Evolutionary conservation across 257 asterid genomes (phyloP), one percentile per base, ranked within the genome.

Genomic region (Salvia hispanica): DNA sequence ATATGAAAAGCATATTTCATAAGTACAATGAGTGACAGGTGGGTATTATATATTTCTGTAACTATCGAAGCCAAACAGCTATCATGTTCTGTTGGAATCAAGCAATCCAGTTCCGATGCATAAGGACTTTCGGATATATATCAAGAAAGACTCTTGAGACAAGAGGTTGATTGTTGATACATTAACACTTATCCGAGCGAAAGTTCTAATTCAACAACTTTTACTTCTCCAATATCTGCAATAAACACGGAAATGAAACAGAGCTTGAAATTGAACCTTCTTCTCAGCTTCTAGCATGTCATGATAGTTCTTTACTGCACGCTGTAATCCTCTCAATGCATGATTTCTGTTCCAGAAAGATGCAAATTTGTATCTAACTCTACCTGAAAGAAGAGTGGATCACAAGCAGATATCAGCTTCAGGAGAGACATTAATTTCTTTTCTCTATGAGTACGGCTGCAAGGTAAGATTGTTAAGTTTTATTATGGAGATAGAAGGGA

Each of bases 271-370:
- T 46, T 76, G 58, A 61, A 90, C 99, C 97, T 86, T 90, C 88
- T 88, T 93, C 85, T 93, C 99, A 74, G 92, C 95, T 81, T 93
- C 95, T 61, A 90, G 64, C 74, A 84, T 80, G 72, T 84, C 81
- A 72, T 84, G 92, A 75, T 82, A 85, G 80, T 88, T 81, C 78
- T 85, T 86, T 6, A 76, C 80, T 44, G 88, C 82, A 67, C 89
- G 95, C 69, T 86, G 97, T 77, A 93, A 84, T 61, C 86, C 86
- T 79, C 92, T 84, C 79, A 88, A 71, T 3, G 95, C 88, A 62
- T 93, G 87, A 77, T 93, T 93, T 83, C 97, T 80, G 71, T 93
- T 93, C 97, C 99, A 93, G 87, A 93, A 93, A 67, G 99, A 93
- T 45, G 99, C 99, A 78, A 93, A 93, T 78, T 88, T 93, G 82